Conservation (phyloP, 352 stramenopile species). For the Globisporangium ultimum region DNA sequence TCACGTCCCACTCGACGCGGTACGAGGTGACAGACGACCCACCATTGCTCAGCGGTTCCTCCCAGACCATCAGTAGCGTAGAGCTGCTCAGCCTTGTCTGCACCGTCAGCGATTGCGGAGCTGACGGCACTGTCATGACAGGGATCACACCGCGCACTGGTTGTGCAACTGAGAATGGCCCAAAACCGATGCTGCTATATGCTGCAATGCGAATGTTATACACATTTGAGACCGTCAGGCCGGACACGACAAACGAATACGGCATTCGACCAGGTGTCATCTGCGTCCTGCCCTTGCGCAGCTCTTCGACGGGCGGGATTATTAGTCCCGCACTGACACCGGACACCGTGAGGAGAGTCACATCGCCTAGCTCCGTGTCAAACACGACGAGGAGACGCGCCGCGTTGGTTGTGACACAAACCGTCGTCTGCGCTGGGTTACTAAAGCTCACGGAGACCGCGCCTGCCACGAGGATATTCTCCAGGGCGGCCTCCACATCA, state of each 20-base stretch:
- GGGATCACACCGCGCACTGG: slow-evolving; percentile 30
- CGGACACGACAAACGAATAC: slow-evolving; percentile 82
- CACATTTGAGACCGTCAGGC: slow-evolving; percentile 59
- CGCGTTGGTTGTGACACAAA: slow-evolving; percentile 38
- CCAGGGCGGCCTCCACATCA: slow-evolving; percentile 51
- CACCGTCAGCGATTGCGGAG: slow-evolving; percentile 79
- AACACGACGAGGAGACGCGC: slow-evolving; percentile 55
- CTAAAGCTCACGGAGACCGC: slow-evolving; percentile 46
- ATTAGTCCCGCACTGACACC: slow-evolving; percentile 7
- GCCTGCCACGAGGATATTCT: slow-evolving; percentile 53
- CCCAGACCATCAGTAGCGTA: slow-evolving; percentile 68
- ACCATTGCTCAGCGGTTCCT: slow-evolving; percentile 75
- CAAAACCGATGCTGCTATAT: slow-evolving; percentile 94
- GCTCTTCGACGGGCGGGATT: slow-evolving; percentile 21
- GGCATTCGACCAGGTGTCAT: slow-evolving; percentile 64
- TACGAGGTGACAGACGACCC: slow-evolving; percentile 83
- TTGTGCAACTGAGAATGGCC: slow-evolving; percentile 51
- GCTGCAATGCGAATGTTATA: slow-evolving; percentile 92
- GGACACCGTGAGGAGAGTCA: slow-evolving; percentile 21
- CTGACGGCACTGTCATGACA: slow-evolving; percentile 41
- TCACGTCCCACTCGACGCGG: slow-evolving; percentile 94
- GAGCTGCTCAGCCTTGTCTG: slow-evolving; percentile 62
- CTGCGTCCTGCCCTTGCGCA: slow-evolving; percentile 53
- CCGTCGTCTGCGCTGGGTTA: slow-evolving; percentile 27
- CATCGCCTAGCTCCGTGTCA: slow-evolving; percentile 44